phyloP scores from a whole-genome alignment of 768 basidiomycete genomes.

The Leccinum sublutescens region DNA sequence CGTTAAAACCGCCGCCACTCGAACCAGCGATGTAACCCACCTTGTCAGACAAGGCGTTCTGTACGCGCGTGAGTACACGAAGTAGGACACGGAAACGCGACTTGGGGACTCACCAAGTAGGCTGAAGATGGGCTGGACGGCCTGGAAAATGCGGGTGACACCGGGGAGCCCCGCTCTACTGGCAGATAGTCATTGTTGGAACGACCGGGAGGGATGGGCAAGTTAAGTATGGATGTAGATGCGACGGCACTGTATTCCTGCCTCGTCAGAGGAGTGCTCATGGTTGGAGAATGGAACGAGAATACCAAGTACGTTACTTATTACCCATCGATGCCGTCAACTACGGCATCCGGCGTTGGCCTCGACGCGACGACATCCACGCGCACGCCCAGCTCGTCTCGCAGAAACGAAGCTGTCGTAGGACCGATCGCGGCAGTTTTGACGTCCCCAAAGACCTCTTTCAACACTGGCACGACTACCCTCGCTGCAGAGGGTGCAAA shows the following conservation, averaged over 20 bases:
- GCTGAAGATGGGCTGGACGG: slow-evolving; percentile 28
- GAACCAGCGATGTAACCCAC: slow-evolving; percentile 6
- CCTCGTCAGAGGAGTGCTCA: slow-evolving; percentile 27
- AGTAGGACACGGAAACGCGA: rapidly evolving
- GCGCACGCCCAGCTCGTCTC: slow-evolving; percentile 40
- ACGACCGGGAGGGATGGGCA: slow-evolving; percentile 14
- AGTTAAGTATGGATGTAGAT: slow-evolving; percentile 23
- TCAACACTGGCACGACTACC: slow-evolving; percentile 51
- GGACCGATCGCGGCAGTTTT: slow-evolving; percentile 66
- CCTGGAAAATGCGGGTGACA: slow-evolving; percentile 13
- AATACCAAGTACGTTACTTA: not conserved
- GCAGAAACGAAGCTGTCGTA: slow-evolving; percentile 56
- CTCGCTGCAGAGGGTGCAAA: slow-evolving; percentile 75
- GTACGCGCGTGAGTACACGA: not conserved
- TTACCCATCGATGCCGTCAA: slow-evolving; percentile 21
- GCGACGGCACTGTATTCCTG: slow-evolving; percentile 29
- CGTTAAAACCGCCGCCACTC: not conserved
- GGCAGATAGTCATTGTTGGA: slow-evolving; percentile 13
- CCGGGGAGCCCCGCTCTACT: slow-evolving; percentile 16
- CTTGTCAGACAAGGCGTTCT: slow-evolving; percentile 32
- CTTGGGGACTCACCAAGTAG: slow-evolving; percentile 21
- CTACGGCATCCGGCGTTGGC: slow-evolving; percentile 56
- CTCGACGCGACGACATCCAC: slow-evolving; percentile 57
- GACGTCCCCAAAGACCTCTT: slow-evolving; percentile 38
- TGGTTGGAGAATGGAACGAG: slow-evolving; percentile 7